Evolutionary conservation across 306 rosid species (phyloP).

Genomic region (Glycine latifolia): DNA sequence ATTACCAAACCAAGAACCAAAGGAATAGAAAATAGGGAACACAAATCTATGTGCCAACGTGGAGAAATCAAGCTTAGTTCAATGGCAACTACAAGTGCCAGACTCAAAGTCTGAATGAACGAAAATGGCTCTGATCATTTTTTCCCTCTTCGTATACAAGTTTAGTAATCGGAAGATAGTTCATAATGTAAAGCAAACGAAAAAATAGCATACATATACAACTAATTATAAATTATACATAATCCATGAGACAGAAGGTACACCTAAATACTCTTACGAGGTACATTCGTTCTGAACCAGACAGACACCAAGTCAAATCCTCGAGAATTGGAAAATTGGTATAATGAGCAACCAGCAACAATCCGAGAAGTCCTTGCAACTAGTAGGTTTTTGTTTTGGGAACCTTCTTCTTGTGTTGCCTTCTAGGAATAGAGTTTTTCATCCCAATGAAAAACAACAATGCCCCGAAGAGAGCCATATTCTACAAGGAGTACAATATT

Average conservation of each 20-base stretch:
- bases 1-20: background rate
- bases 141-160: constrained; percentile 22
- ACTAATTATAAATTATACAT: constrained; percentile 30
- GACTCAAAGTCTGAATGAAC: background rate
- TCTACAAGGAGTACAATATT: constrained; percentile 54
- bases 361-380: constrained; percentile 39
- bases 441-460: constrained; percentile 72
- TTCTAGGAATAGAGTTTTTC: constrained; percentile 68
- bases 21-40: background rate
- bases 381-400: constrained; percentile 64
- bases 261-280: background rate
- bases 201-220: constrained; percentile 31
- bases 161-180: constrained; percentile 44
- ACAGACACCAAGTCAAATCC: constrained; percentile 19
- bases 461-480: constrained; percentile 72
- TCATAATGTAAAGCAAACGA: constrained; percentile 37
- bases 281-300: constrained; percentile 33
- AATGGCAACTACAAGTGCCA: constrained; percentile 16
- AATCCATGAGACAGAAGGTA: constrained; percentile 30
- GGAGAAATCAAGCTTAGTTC: constrained; percentile 15
- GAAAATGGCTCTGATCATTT: constrained; percentile 2
- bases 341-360: constrained; percentile 24
- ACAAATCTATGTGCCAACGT: background rate
- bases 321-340: constrained; percentile 36
- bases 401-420: constrained; percentile 65